Evolutionary conservation across 805 yeast species (phyloP).

Genomic region (Kazachstania bromeliacearum): DNA sequence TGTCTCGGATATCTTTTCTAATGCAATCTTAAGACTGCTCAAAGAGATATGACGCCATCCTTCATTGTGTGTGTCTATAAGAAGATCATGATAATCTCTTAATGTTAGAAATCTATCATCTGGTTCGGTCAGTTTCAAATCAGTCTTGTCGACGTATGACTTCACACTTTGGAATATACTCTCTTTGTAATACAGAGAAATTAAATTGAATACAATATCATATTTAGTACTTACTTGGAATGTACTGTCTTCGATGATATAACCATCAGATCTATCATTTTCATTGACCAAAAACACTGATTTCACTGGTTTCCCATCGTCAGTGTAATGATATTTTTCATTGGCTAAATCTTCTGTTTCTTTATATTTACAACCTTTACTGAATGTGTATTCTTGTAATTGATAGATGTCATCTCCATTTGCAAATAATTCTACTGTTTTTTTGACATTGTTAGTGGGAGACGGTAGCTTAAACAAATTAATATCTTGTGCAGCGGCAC

Average conservation of each 20-base stretch:
- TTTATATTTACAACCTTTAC: conserved; percentile 18
- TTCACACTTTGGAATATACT: conserved; percentile 11
- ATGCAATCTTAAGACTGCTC: conserved; percentile 13
- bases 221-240: conserved; percentile 13
- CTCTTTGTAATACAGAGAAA: conserved; percentile 17
- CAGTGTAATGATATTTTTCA: conserved; percentile 21
- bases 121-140: neutral
- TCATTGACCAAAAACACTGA: conserved; percentile 19
- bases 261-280: conserved; percentile 16
- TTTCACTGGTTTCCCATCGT: conserved; percentile 17
- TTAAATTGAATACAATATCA: conserved; percentile 22
- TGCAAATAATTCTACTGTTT: conserved; percentile 10
- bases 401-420: conserved; percentile 9
- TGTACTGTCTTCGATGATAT: conserved; percentile 12
- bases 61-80: conserved; percentile 22
- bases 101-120: conserved; percentile 21
- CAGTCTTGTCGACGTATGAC: conserved; percentile 10
- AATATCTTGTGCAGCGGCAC: neutral
- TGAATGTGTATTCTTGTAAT: conserved; percentile 17
- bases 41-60: conserved; percentile 18
- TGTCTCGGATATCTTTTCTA: conserved; percentile 33
- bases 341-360: conserved; percentile 16
- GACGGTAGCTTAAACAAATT: conserved; percentile 21
- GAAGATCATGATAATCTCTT: conserved; percentile 27
- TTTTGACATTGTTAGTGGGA: conserved; percentile 21